Conservation (phyloP, 106 monocot species). For the Dendrobium catenatum region DNA sequence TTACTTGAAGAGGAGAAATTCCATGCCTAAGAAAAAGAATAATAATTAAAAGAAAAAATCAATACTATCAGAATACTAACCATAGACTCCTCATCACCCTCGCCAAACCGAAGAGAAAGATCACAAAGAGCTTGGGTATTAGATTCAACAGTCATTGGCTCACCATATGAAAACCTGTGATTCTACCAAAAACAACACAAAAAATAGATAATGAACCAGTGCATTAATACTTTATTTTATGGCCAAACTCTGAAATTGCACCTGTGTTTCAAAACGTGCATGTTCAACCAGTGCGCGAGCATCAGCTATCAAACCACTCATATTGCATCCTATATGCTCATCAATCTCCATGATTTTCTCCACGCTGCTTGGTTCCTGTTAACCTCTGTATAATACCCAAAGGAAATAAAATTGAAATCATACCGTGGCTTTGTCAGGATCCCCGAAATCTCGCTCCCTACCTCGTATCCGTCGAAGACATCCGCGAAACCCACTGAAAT, state of each 20-base stretch:
- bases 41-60: neutral
- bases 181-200: constrained; percentile 29
- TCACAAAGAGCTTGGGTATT: constrained; percentile 66
- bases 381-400: no score
- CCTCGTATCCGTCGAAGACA: no score
- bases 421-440: no score
- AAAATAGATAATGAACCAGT: neutral
- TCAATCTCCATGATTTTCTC: constrained; percentile 83
- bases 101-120: constrained; percentile 69
- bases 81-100: constrained; percentile 70
- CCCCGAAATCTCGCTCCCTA: no score
- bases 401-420: no score
- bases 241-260: constrained; percentile 1
- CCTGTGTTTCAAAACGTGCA: constrained; percentile 71
- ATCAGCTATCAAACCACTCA: constrained; percentile 73
- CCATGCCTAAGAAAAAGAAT: neutral
- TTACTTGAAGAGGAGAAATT: neutral
- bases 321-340: constrained; percentile 65
- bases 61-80: constrained; percentile 18
- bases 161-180: constrained; percentile 71
- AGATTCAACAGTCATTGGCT: constrained; percentile 61
- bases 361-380: constrained; percentile 56
- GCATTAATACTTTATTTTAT: neutral
- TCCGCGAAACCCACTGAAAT: no score
- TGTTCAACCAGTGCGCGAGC: constrained; percentile 67